Conservation (phyloP, 208 protist species). For the Kentomonas sorsogonicus region DNA sequence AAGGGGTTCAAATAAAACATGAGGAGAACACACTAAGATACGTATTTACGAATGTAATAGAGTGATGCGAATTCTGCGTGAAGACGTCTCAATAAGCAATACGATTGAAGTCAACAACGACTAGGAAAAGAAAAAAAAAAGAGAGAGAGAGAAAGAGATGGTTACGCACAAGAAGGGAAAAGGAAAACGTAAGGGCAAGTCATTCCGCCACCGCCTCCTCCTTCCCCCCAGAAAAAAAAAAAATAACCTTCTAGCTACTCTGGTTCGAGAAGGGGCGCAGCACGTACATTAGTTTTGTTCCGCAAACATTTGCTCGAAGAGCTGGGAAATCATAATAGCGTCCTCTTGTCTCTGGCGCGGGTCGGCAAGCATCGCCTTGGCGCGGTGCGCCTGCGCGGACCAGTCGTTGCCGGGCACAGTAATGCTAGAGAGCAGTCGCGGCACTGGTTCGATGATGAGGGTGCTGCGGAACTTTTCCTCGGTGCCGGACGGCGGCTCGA, state of each 20-base stretch:
- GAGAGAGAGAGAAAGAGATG: conserved; percentile 11
- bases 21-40: conserved; percentile 14
- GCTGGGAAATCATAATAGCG: conserved; percentile 59
- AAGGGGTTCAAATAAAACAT: conserved; percentile 11
- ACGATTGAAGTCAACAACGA: conserved; percentile 6
- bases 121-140: background rate
- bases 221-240: too few species aligned
- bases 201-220: too few species aligned
- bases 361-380: conserved; percentile 38
- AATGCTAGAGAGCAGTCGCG: conserved; percentile 67
- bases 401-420: conserved; percentile 30
- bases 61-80: conserved; percentile 7
- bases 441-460: conserved; percentile 85
- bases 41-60: conserved; percentile 5
- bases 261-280: too few species aligned
- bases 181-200: too few species aligned
- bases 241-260: too few species aligned
- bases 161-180: too few species aligned
- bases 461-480: conserved; percentile 86
- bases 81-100: conserved; percentile 3
- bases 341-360: conserved; percentile 42
- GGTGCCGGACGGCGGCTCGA: conserved; percentile 80
- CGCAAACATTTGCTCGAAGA: conserved; percentile 80
- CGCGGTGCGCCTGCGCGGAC: conserved; percentile 18
- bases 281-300: conserved; percentile 19